These are phyloP conservation scores for Sutorius australiensis DNA, from an alignment of 768 basidiomycete species.

Conservation along the genomic window DNA sequence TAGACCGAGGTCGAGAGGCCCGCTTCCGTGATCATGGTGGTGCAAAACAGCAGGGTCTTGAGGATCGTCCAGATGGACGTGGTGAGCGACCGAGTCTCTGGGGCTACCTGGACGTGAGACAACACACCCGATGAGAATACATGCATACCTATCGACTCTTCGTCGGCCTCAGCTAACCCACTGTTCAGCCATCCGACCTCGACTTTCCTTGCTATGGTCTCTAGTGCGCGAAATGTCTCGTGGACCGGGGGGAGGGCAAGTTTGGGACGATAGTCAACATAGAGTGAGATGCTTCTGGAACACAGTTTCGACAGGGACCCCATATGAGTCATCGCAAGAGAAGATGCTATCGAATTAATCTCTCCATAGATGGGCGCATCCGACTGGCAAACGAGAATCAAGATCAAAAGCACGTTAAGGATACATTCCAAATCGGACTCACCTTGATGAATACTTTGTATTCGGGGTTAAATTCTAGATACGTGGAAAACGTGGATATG, in stretches of 20 bases:
- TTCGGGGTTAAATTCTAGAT: slow-evolving; percentile 24
- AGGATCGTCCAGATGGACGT: slow-evolving; percentile 62
- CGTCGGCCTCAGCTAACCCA: slow-evolving; percentile 26
- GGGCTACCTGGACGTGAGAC: slow-evolving; percentile 31
- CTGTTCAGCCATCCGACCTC: slow-evolving; percentile 49
- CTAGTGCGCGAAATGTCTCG: slow-evolving; percentile 28
- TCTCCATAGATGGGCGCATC: slow-evolving; percentile 35
- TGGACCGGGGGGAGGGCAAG: slow-evolving; percentile 26
- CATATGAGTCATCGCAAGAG: slow-evolving; percentile 36
- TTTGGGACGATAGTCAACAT: slow-evolving; percentile 33
- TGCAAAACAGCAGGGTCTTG: too few relatives aligned
- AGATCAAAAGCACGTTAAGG: background rate
- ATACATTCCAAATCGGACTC: background rate
- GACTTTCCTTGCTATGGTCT: slow-evolving; percentile 38
- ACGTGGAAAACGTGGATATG: slow-evolving; percentile 41
- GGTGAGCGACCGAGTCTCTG: slow-evolving; percentile 41
- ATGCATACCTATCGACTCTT: slow-evolving; percentile 31
- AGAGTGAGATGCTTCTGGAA: slow-evolving; percentile 32
- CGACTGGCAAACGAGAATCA: slow-evolving; percentile 21
- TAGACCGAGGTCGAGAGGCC: too few relatives aligned
- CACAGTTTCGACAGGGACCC: slow-evolving; percentile 40
- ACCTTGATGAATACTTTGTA: slow-evolving; percentile 20
- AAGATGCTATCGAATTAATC: slow-evolving; percentile 33
- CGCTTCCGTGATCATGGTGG: too few relatives aligned
- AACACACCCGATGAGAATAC: slow-evolving; percentile 19